A percentile compares a stretch with the other conserved stretches of the same genome.
phyloP scores from a whole-genome alignment of 495 filamentous ascomycete genomes.

The Penicillium simplicissimum region DNA sequence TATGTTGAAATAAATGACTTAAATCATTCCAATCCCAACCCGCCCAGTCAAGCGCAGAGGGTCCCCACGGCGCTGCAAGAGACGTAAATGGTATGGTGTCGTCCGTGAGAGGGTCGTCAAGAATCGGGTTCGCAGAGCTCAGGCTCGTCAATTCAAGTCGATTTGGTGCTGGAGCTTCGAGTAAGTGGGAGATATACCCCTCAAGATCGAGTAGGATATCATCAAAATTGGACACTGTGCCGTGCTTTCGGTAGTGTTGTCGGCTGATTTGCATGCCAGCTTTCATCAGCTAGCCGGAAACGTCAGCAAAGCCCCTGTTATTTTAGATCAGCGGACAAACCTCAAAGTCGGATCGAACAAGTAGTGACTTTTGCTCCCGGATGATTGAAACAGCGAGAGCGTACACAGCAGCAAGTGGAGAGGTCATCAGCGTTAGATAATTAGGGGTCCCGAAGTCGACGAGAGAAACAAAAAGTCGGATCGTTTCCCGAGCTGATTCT shows the following conservation, averaged over 20 bases:
- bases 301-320: not conserved
- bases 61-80: slow-evolving; percentile 5
- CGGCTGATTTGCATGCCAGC: slow-evolving; percentile 12
- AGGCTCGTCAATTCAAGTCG: not conserved
- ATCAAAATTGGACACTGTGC: slow-evolving; percentile 10
- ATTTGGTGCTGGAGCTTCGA: not conserved
- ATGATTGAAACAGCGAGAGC: slow-evolving; percentile 14
- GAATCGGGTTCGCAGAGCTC: not conserved
- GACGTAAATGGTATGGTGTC: not conserved
- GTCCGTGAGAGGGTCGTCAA: not conserved
- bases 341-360: slow-evolving; percentile 21
- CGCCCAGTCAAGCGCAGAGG: slow-evolving; percentile 13
- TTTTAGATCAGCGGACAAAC: not conserved
- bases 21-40: slow-evolving; percentile 24
- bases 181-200: not conserved
- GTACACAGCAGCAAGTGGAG: slow-evolving; percentile 14
- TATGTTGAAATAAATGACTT: slow-evolving; percentile 18
- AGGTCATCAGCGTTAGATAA: slow-evolving; percentile 9
- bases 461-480: slow-evolving; percentile 12
- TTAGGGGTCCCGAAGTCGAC: slow-evolving; percentile 9
- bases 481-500: slow-evolving; percentile 14
- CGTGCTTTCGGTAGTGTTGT: slow-evolving; percentile 10
- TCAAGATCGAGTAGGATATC: slow-evolving; percentile 11
- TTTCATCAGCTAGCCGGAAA: slow-evolving; percentile 15
- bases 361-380: slow-evolving; percentile 7